phyloP scores from a whole-genome alignment of 352 stramenopile species.

The Pythium pyrilobum region DNA sequence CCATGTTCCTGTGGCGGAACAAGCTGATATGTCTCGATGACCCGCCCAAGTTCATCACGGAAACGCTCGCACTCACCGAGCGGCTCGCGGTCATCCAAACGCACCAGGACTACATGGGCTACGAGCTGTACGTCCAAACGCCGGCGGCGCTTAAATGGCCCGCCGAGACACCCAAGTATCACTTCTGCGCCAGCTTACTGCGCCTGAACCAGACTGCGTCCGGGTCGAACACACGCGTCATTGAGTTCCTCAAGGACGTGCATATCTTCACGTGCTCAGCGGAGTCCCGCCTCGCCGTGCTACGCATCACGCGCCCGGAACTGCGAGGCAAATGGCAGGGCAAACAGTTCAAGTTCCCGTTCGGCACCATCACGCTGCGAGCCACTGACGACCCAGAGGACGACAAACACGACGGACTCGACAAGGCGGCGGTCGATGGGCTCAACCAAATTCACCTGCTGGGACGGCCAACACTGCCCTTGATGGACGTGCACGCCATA shows the following conservation, averaged over 20 bases:
- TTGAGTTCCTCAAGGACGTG: background rate
- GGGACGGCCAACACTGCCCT: background rate
- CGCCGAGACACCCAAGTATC: background rate
- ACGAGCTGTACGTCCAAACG: constrained; percentile 1
- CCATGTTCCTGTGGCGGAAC: too few relatives aligned
- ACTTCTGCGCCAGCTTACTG: constrained; percentile 5
- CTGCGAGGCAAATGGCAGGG: background rate
- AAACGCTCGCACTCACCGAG: too few relatives aligned
- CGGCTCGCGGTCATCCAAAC: background rate
- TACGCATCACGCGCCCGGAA: background rate
- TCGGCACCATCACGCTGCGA: background rate
- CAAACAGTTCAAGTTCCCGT: background rate
- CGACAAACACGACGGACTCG: background rate
- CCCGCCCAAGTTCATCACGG: too few relatives aligned
- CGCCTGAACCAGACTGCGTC: background rate
- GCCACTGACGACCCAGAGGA: background rate
- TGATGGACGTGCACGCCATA: background rate
- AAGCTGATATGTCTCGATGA: too few relatives aligned
- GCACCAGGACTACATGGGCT: background rate
- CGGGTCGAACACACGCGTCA: background rate
- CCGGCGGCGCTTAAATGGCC: constrained; percentile 1
- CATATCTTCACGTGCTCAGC: background rate
- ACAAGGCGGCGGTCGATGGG: background rate
- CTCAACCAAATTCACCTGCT: background rate
- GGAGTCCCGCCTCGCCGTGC: background rate